phyloP scores from a whole-genome alignment of 2,329 filamentous ascomycete species.

The Colletotrichum chlorophyti region DNA sequence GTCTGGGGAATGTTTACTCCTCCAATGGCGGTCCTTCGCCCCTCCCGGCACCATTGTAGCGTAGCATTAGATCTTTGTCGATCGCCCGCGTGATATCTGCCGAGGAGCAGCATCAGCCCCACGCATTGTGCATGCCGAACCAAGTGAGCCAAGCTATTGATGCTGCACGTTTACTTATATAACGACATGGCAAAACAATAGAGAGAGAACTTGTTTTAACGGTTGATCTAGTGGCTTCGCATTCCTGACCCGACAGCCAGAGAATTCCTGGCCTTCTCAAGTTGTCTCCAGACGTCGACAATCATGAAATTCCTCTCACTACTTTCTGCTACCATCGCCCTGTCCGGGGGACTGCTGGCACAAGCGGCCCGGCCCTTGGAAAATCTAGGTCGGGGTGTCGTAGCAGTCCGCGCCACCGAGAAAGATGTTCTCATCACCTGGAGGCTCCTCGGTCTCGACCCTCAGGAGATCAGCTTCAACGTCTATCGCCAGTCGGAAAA shows the following conservation, averaged over 20 bases:
- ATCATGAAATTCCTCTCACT: neutral
- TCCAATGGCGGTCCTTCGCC: neutral
- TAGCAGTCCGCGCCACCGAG: conserved; percentile 31
- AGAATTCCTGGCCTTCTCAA: neutral
- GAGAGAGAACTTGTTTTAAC: rapidly evolving
- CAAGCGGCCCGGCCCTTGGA: conserved; percentile 27
- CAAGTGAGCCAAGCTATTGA: too few species aligned
- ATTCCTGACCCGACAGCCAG: too few species aligned
- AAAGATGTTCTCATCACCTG: conserved; percentile 28
- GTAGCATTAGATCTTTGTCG: neutral
- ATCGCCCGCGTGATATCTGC: neutral
- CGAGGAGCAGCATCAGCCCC: neutral
- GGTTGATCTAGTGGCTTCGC: too few species aligned
- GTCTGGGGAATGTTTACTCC: neutral
- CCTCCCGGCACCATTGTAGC: too few species aligned
- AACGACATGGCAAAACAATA: too few species aligned
- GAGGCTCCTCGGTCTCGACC: conserved; percentile 33
- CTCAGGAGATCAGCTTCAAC: conserved; percentile 32
- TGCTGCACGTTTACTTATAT: too few species aligned
- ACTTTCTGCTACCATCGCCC: neutral
- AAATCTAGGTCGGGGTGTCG: conserved; percentile 31
- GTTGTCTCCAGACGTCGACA: neutral
- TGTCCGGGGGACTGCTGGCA: neutral
- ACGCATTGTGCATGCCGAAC: too few species aligned
- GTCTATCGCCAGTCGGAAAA: conserved; percentile 26